These are phyloP conservation scores for Arthroderma sp. DNA, from an alignment of 2,329 filamentous ascomycete genomes.

Conservation along the genomic window DNA sequence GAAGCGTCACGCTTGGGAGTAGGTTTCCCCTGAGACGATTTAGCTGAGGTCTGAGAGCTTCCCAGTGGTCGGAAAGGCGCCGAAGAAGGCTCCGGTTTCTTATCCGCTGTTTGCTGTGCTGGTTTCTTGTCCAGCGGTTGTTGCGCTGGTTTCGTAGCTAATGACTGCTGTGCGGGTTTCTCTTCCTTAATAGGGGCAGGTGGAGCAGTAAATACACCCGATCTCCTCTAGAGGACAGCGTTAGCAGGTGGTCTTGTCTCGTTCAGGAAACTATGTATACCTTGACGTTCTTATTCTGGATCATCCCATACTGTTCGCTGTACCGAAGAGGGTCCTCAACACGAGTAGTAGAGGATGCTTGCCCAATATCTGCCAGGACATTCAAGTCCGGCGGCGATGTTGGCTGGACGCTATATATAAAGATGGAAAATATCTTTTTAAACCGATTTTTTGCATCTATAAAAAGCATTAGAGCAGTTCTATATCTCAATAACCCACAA, in stretches of 20 bases:
- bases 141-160: neutral
- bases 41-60: slow-evolving; percentile 22
- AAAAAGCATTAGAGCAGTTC: slow-evolving; percentile 11
- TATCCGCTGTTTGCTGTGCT: neutral
- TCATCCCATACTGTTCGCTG: slow-evolving; percentile 57
- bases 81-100: slow-evolving; percentile 4
- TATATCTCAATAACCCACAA: neutral
- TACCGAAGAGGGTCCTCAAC: slow-evolving; percentile 49
- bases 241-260: neutral
- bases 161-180: neutral
- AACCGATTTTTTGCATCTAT: slow-evolving; percentile 57
- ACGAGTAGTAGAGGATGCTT: slow-evolving; percentile 48
- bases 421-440: slow-evolving; percentile 61
- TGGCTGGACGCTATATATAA: slow-evolving; percentile 75
- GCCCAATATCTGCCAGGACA: slow-evolving; percentile 56
- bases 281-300: slow-evolving; percentile 59
- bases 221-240: slow-evolving; percentile 6
- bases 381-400: slow-evolving; percentile 60
- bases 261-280: slow-evolving; percentile 21
- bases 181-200: neutral
- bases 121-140: slow-evolving; percentile 5
- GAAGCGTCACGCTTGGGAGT: slow-evolving; percentile 49
- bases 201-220: neutral
- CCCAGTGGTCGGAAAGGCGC: slow-evolving; percentile 18
- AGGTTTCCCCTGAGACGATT: slow-evolving; percentile 28